phyloP scores from a whole-genome alignment of 2,329 filamentous ascomycete genomes.

The Nannizzia gypsea region DNA sequence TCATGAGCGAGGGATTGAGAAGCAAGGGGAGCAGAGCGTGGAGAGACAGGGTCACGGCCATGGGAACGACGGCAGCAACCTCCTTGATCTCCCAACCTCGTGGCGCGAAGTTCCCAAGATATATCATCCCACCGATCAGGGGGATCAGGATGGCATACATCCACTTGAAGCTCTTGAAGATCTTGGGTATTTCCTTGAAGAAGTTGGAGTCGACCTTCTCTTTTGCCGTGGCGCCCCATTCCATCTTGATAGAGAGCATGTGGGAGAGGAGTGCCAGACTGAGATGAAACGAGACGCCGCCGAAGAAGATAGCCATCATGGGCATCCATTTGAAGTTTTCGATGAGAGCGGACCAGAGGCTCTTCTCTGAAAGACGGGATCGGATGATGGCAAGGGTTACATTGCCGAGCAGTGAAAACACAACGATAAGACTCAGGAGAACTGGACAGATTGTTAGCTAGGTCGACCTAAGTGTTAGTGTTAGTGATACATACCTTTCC shows the following conservation, averaged over 20 bases:
- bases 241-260: slow-evolving; percentile 78
- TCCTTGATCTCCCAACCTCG: slow-evolving; percentile 32
- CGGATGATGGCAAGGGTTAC: slow-evolving; percentile 50
- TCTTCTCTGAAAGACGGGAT: slow-evolving; percentile 47
- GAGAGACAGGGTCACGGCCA: slow-evolving; percentile 14
- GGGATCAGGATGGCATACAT: slow-evolving; percentile 38
- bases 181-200: slow-evolving; percentile 70
- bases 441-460: slow-evolving; percentile 8
- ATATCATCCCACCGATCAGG: slow-evolving; percentile 19
- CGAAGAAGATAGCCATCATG: slow-evolving; percentile 63
- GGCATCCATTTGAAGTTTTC: slow-evolving; percentile 54
- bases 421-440: slow-evolving; percentile 41
- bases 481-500: slow-evolving; percentile 47
- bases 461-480: not conserved
- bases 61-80: slow-evolving; percentile 15
- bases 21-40: slow-evolving; percentile 16
- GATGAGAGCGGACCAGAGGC: slow-evolving; percentile 39
- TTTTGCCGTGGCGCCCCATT: slow-evolving; percentile 74
- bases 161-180: slow-evolving; percentile 68
- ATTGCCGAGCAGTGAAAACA: slow-evolving; percentile 54
- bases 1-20: slow-evolving; percentile 17
- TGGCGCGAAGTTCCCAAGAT: slow-evolving; percentile 21
- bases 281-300: slow-evolving; percentile 59
- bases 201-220: slow-evolving; percentile 65
- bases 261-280: slow-evolving; percentile 67